Conservation (phyloP, 2,329 filamentous ascomycete species). For the Metarhizium sp. region DNA sequence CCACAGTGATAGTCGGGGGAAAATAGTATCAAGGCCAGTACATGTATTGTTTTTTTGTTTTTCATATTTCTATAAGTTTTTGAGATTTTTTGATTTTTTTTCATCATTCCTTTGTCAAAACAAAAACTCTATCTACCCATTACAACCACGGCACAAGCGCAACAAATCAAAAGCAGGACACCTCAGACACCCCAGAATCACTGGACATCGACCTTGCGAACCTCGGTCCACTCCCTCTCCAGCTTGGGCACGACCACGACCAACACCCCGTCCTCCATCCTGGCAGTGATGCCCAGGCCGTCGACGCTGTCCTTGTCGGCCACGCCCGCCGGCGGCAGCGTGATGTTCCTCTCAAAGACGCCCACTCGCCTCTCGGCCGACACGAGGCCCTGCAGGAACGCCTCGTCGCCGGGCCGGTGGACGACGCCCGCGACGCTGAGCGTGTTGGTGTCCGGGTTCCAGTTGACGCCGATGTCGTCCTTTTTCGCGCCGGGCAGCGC, state of each 20-base stretch:
- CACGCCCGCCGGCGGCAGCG: slow-evolving; percentile 38
- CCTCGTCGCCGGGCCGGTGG: slow-evolving; percentile 62
- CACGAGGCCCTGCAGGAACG: slow-evolving; percentile 53
- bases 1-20: too few species aligned
- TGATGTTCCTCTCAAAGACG: slow-evolving; percentile 62
- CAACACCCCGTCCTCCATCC: slow-evolving; percentile 70
- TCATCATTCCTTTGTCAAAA: too few species aligned
- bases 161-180: not conserved
- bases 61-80: too few species aligned
- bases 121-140: too few species aligned
- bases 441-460: slow-evolving; percentile 57
- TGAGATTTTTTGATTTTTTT: too few species aligned
- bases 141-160: too few species aligned
- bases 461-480: slow-evolving; percentile 67
- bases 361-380: slow-evolving; percentile 63
- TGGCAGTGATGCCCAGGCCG: slow-evolving; percentile 58
- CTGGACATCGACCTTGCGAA: slow-evolving; percentile 50
- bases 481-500: slow-evolving; percentile 73
- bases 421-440: slow-evolving; percentile 64
- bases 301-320: slow-evolving; percentile 51
- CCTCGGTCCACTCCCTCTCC: slow-evolving; percentile 56
- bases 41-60: too few species aligned
- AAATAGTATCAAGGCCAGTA: too few species aligned
- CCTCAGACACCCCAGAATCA: slow-evolving; percentile 13
- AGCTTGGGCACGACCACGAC: slow-evolving; percentile 69